Percentiles rank a stretch among this genome's conserved stretches.
Evolutionary conservation across 2,329 filamentous ascomycete species (phyloP).

Genomic region (Ascochyta koolunga): DNA sequence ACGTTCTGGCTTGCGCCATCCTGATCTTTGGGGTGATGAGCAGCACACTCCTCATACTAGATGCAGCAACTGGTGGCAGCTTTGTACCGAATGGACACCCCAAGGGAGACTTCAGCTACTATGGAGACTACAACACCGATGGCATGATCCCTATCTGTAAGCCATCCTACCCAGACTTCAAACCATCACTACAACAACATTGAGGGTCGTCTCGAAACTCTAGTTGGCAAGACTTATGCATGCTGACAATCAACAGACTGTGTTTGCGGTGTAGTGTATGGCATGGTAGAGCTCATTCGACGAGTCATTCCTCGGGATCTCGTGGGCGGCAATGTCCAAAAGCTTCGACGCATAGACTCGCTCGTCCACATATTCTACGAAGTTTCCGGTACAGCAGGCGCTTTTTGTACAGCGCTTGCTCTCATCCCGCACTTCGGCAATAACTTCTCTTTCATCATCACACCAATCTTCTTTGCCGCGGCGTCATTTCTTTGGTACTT

Average conservation of each 20-base stretch:
- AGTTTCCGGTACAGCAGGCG: slow-evolving; percentile 56
- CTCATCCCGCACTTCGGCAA: slow-evolving; percentile 59
- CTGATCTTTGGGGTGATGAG: slow-evolving; percentile 56
- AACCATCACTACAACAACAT: neutral
- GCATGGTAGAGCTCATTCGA: slow-evolving; percentile 60
- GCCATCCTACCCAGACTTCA: neutral
- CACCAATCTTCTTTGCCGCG: slow-evolving; percentile 55
- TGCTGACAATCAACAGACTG: slow-evolving; percentile 26
- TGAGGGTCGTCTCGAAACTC: neutral
- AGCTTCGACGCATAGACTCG: slow-evolving; percentile 56
- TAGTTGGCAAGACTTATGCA: neutral
- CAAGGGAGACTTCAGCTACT: slow-evolving; percentile 52
- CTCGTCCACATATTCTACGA: slow-evolving; percentile 57
- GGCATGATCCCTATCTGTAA: slow-evolving; percentile 57
- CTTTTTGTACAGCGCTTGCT: slow-evolving; percentile 57
- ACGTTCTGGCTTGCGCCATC: slow-evolving; percentile 54
- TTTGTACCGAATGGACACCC: slow-evolving; percentile 47
- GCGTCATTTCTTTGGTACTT: slow-evolving; percentile 56
- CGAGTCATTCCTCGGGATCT: slow-evolving; percentile 59
- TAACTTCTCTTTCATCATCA: slow-evolving; percentile 60
- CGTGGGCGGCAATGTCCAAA: slow-evolving; percentile 58
- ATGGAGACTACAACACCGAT: slow-evolving; percentile 57
- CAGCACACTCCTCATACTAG: slow-evolving; percentile 56
- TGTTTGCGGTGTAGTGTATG: slow-evolving; percentile 40
- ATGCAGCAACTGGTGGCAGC: slow-evolving; percentile 56